Conservation (phyloP, 169 alveolate species). For the Pseudocohnilembus persalinus region DNA sequence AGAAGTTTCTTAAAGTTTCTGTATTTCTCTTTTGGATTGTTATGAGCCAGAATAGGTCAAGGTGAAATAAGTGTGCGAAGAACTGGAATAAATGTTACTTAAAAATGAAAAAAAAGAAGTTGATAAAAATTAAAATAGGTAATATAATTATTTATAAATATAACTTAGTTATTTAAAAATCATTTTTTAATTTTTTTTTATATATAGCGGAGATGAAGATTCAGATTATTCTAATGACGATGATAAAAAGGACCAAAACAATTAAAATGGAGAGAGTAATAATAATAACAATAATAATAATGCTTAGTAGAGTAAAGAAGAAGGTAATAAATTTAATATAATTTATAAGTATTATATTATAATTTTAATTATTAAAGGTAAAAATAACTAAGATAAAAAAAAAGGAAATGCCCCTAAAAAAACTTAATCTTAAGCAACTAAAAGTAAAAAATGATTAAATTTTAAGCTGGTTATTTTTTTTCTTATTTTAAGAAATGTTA, state of each 20-base stretch:
- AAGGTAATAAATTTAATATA: too few species aligned
- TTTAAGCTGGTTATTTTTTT: too few species aligned
- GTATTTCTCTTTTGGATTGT: constrained; percentile 76
- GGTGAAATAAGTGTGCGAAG: constrained; percentile 67
- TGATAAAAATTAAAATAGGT: constrained; percentile 52
- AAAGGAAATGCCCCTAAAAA: neutral
- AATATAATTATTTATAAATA: constrained; percentile 25
- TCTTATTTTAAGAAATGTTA: too few species aligned
- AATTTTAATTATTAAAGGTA: neutral
- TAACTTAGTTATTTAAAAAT: constrained; percentile 21
- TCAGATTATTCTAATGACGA: constrained; percentile 53
- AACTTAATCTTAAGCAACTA: neutral
- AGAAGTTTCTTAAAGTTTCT: constrained; percentile 74
- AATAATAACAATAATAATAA: too few species aligned
- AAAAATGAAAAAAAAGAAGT: constrained; percentile 47
- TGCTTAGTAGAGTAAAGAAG: neutral
- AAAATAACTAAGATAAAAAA: neutral
- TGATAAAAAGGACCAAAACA: neutral
- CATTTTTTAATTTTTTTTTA: neutral
- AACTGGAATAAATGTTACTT: constrained; percentile 61
- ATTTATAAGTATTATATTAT: too few species aligned
- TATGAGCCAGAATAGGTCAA: constrained; percentile 76
- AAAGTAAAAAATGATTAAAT: neutral
- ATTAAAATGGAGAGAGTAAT: neutral
- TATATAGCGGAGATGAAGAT: constrained; percentile 37